Evolutionary conservation across 805 yeast genomes (phyloP).

Genomic region (Pichia californica): DNA sequence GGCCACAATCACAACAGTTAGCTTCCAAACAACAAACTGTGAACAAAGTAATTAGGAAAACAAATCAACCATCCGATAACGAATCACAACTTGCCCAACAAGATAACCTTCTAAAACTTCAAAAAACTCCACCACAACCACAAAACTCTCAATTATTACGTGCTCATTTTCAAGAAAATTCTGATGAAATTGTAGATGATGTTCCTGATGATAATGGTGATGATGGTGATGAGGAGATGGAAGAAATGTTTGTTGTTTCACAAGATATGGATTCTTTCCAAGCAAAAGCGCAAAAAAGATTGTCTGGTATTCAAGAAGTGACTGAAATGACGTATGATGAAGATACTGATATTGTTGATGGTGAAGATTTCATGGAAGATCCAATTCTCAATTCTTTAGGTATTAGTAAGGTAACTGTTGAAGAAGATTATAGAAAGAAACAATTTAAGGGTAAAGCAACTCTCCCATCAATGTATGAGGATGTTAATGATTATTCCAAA

Average conservation of each 20-base stretch:
- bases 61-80: no score
- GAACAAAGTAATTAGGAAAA: no score
- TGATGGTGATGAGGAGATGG: constrained; percentile 1
- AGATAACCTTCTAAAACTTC: no score
- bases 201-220: not conserved
- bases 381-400: constrained; percentile 3
- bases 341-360: constrained; percentile 10
- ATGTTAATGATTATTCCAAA: not conserved
- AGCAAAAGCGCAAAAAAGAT: constrained; percentile 7
- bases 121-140: no score
- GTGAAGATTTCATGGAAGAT: constrained; percentile 11
- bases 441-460: not conserved
- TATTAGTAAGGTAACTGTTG: not conserved
- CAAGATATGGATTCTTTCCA: constrained; percentile 5
- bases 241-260: constrained; percentile 1
- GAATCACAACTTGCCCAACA: no score
- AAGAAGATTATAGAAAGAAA: not conserved
- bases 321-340: constrained; percentile 14
- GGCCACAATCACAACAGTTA: no score
- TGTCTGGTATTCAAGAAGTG: constrained; percentile 14
- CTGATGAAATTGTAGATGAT: not conserved
- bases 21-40: no score
- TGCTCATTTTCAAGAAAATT: not conserved
- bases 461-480: no score
- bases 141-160: not conserved